Percentiles rank a stretch among this genome's conserved stretches.
phyloP scores from a whole-genome alignment of 768 basidiomycete genomes.

The Tylopilus felleus region DNA sequence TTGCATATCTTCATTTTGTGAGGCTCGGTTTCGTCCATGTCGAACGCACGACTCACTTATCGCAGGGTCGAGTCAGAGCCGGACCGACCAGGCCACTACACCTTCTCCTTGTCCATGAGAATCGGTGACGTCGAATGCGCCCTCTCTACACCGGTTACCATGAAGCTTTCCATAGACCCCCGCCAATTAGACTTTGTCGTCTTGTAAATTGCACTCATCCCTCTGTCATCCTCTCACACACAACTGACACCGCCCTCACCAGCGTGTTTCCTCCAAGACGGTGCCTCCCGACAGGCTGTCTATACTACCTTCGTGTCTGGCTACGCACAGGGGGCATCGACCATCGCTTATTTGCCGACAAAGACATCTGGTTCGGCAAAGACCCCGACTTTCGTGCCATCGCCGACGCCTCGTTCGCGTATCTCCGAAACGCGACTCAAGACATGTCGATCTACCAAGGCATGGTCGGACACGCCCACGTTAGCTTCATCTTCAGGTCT shows the following conservation, averaged over 20 bases:
- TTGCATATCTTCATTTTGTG: conserved; percentile 53
- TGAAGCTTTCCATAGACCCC: conserved; percentile 51
- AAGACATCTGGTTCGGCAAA: conserved; percentile 63
- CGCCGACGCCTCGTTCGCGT: conserved; percentile 53
- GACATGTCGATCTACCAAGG: conserved; percentile 53
- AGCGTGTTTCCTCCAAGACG: conserved; percentile 62
- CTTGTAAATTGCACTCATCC: conserved; percentile 43
- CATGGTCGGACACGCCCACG: conserved; percentile 51
- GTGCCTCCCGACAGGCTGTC: conserved; percentile 49
- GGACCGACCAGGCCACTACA: conserved; percentile 37
- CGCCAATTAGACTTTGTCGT: conserved; percentile 55
- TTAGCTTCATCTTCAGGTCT: conserved; percentile 55
- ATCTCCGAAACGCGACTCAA: conserved; percentile 40
- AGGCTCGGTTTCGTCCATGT: conserved; percentile 14
- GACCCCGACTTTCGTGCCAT: conserved; percentile 63
- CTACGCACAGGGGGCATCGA: conserved; percentile 54
- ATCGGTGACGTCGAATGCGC: conserved; percentile 53
- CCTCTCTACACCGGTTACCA: conserved; percentile 44
- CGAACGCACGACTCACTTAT: conserved; percentile 5
- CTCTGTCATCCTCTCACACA: background rate
- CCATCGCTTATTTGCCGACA: conserved; percentile 61
- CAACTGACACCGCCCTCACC: background rate
- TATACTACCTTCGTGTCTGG: conserved; percentile 64
- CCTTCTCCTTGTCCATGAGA: conserved; percentile 53
- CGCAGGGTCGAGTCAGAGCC: conserved; percentile 30